A percentile compares a stretch with the other conserved stretches of the same genome.
These are phyloP conservation scores for Xylariaceae sp. DNA, from an alignment of 2,329 filamentous ascomycete species.

Conservation along the genomic window DNA sequence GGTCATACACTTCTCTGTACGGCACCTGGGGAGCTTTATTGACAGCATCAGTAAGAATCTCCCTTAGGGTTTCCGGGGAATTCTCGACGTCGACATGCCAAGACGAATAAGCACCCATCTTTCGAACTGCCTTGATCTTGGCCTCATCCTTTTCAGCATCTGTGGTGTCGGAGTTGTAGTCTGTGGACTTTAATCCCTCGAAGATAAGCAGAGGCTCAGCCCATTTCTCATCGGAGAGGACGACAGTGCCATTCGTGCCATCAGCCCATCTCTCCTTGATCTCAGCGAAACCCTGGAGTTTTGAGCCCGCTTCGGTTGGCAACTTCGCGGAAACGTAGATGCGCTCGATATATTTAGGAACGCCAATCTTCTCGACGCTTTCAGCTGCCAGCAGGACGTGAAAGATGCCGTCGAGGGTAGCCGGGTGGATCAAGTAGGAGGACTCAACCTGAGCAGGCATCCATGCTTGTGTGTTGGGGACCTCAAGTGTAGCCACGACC, in stretches of 20 bases:
- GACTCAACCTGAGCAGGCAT: conserved; percentile 27
- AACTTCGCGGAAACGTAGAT: conserved; percentile 27
- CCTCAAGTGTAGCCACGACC: conserved; percentile 23
- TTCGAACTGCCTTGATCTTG: conserved; percentile 23
- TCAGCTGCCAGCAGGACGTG: conserved; percentile 27
- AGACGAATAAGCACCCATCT: conserved; percentile 25
- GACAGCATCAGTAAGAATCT: conserved; percentile 20
- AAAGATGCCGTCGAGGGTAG: conserved; percentile 27
- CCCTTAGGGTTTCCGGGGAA: conserved; percentile 20
- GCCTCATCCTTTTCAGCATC: conserved; percentile 22
- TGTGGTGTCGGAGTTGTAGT: conserved; percentile 22
- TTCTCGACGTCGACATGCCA: conserved; percentile 29
- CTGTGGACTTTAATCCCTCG: conserved; percentile 27
- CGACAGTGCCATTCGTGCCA: conserved; percentile 28
- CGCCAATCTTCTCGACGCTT: conserved; percentile 24
- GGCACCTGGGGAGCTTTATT: conserved; percentile 22
- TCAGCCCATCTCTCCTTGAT: conserved; percentile 29
- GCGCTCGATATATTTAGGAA: conserved; percentile 28
- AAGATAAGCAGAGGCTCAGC: conserved; percentile 28
- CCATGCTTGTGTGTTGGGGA: conserved; percentile 25
- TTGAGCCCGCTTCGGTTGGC: conserved; percentile 21
- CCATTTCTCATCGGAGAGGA: conserved; percentile 28
- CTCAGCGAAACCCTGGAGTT: conserved; percentile 25
- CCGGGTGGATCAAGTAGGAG: conserved; percentile 24
- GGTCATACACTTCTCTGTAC: conserved; percentile 24